These are phyloP conservation scores for Corrigiola litoralis DNA, from an alignment of 179 eudicot species.

Conservation along the genomic window DNA sequence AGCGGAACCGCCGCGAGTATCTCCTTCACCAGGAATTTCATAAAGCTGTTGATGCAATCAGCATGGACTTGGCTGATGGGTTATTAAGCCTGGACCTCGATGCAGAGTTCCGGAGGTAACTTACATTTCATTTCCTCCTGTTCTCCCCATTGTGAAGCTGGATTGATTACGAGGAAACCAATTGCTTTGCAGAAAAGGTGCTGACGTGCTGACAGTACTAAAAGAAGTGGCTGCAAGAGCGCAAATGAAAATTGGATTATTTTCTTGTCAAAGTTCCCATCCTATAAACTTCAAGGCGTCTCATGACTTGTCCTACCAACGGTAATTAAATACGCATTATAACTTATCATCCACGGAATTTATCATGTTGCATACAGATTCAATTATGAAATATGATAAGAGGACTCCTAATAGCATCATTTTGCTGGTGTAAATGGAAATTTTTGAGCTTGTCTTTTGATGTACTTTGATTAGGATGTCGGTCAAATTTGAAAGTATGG, in stretches of 20 bases:
- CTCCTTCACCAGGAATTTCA: slow-evolving; percentile 53
- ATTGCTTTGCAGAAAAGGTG: slow-evolving; percentile 39
- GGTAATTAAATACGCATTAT: slow-evolving; percentile 15
- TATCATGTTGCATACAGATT: too few relatives aligned
- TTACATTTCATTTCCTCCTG: background rate
- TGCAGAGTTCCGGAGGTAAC: slow-evolving; percentile 48
- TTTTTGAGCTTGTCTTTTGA: background rate
- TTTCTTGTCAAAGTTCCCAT: slow-evolving; percentile 42
- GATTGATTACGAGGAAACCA: slow-evolving; percentile 11
- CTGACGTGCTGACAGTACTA: slow-evolving; percentile 42
- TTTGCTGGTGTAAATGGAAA: background rate
- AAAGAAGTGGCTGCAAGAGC: slow-evolving; percentile 42
- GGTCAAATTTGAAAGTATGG: too few relatives aligned
- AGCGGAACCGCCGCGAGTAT: slow-evolving; percentile 63
- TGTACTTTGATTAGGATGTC: background rate
- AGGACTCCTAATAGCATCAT: background rate
- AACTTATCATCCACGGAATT: background rate
- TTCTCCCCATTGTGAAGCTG: background rate
- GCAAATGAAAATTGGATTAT: slow-evolving; percentile 47
- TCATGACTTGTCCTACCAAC: background rate
- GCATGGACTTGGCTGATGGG: slow-evolving; percentile 42
- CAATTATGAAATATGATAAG: background rate
- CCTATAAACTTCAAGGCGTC: slow-evolving; percentile 27
- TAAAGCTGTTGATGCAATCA: slow-evolving; percentile 49
- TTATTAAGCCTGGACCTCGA: slow-evolving; percentile 64